Percentiles rank a stretch among this genome's conserved stretches.
phyloP scores from a whole-genome alignment of 176 grass and related monocot genomes.

The Sorghum bicolor region Sorghum_bicolor_NCBIv3 NC_012873.2:61120501-61121000 shows the following conservation, averaged over 20 bases:
- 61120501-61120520: slow-evolving; percentile 41
- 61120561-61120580: not conserved
- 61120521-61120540: slow-evolving; percentile 24
- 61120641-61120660: not conserved
- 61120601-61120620: not conserved
- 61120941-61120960: not conserved
- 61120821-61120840: too few relatives aligned
- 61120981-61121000: not conserved
- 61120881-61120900: too few relatives aligned
- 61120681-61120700: slow-evolving; percentile 1
- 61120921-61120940: not conserved
- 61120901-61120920: too few relatives aligned
- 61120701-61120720: slow-evolving; percentile 11
- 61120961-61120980: not conserved
- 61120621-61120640: slow-evolving; percentile 8
- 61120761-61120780: not conserved
- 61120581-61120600: not conserved
- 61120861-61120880: too few relatives aligned
- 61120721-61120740: slow-evolving; percentile 12
- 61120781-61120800: too few relatives aligned
- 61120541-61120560: not conserved
- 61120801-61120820: too few relatives aligned
- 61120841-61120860: too few relatives aligned
- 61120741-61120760: not conserved
- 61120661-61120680: not conserved